Evolutionary conservation across 2,329 filamentous ascomycete species (phyloP).

Genomic region (Pyrenophora teres): DNA sequence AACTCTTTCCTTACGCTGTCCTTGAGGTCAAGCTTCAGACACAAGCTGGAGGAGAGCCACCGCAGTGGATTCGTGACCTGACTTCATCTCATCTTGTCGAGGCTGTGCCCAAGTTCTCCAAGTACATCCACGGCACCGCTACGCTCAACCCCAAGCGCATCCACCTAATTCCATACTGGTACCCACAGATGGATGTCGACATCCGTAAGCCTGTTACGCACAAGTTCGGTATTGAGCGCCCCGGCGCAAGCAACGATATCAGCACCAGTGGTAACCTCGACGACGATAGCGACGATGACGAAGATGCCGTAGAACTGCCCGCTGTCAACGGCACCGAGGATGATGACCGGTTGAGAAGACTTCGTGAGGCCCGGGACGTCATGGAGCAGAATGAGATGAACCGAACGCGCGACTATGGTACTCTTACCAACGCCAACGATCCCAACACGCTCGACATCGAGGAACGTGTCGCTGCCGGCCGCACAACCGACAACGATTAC

Average conservation of each 20-base stretch:
- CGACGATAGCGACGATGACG: conserved; percentile 70
- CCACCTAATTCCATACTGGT: conserved; percentile 92
- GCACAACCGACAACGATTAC: conserved; percentile 70
- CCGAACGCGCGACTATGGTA: conserved; percentile 55
- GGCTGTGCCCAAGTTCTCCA: conserved; percentile 98
- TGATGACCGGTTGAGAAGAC: conserved; percentile 52
- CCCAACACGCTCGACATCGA: conserved; percentile 71
- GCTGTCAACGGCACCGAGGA: conserved; percentile 42
- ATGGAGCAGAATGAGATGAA: conserved; percentile 57
- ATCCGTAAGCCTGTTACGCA: conserved; percentile 91
- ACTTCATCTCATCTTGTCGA: conserved; percentile 94
- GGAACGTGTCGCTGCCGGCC: conserved; percentile 73
- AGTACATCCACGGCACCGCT: conserved; percentile 96
- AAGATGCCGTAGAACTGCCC: conserved; percentile 42
- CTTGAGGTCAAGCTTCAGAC: conserved; percentile 98
- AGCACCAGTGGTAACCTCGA: conserved; percentile 78
- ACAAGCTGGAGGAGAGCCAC: conserved; percentile 90
- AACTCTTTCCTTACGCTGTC: conserved; percentile 93
- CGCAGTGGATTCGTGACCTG: conserved; percentile 93
- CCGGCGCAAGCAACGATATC: conserved; percentile 73
- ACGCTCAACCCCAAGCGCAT: conserved; percentile 86
- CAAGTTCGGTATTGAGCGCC: conserved; percentile 86
- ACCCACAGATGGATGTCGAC: conserved; percentile 97
- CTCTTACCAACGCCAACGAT: conserved; percentile 44
- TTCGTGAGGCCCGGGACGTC: conserved; percentile 57